phyloP scores from a whole-genome alignment of 2,329 filamentous ascomycete species.

The Penicillium concentricum region DNA sequence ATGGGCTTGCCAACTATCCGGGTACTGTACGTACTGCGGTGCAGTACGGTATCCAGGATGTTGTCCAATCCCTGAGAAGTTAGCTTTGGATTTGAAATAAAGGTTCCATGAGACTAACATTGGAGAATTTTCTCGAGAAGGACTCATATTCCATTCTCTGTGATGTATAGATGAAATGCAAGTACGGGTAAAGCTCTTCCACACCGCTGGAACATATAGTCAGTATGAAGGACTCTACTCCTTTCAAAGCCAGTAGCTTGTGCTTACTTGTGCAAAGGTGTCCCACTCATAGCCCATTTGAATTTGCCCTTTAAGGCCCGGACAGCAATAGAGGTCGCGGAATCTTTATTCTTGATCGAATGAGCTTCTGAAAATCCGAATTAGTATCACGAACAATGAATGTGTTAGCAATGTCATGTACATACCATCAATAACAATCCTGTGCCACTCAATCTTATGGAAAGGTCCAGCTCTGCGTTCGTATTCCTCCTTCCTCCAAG shows the following conservation, averaged over 20 bases:
- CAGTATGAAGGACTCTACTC: neutral
- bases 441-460: too few relatives aligned
- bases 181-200: constrained; percentile 42
- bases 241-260: too few relatives aligned
- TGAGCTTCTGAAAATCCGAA: too few relatives aligned
- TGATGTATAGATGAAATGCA: constrained; percentile 38
- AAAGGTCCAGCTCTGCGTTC: too few relatives aligned
- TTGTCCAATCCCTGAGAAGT: neutral
- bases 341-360: neutral
- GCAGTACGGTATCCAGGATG: neutral
- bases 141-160: constrained; percentile 21
- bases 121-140: constrained; percentile 29
- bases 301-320: neutral
- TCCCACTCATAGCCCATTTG: neutral
- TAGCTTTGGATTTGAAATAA: neutral
- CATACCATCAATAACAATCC: too few relatives aligned
- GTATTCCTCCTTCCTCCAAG: too few relatives aligned
- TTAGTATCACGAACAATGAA: neutral
- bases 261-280: constrained; percentile 31
- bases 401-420: neutral
- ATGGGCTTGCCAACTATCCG: neutral
- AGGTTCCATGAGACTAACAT: constrained; percentile 5
- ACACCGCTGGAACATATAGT: constrained; percentile 20
- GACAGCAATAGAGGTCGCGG: neutral
- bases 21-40: neutral